Evolutionary conservation across 371 early-diverging fungal species (phyloP).

Genomic region (Blakeslea trispora): DNA sequence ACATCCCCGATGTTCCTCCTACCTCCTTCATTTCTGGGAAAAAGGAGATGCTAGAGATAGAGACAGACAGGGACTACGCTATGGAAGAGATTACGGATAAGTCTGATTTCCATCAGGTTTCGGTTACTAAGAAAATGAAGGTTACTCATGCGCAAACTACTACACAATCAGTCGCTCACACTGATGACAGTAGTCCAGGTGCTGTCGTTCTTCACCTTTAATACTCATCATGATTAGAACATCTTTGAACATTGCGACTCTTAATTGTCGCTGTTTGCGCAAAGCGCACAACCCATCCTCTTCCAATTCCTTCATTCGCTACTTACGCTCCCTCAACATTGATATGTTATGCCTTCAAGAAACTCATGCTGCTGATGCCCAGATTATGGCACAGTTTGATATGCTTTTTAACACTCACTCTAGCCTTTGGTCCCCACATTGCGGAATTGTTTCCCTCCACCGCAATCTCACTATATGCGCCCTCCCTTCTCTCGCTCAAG

Average conservation of each 20-base stretch:
- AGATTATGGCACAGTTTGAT: neutral
- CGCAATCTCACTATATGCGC: neutral
- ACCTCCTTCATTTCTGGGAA: too few relatives aligned
- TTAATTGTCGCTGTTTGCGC: constrained; percentile 6
- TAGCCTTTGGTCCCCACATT: constrained; percentile 5
- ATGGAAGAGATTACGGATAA: too few relatives aligned
- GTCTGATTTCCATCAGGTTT: too few relatives aligned
- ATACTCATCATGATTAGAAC: too few relatives aligned
- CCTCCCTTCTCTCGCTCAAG: neutral
- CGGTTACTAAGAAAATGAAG: too few relatives aligned
- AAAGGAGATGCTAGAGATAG: too few relatives aligned
- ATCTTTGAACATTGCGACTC: neutral
- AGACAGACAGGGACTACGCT: too few relatives aligned
- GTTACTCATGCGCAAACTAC: too few relatives aligned
- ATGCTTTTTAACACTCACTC: constrained; percentile 4
- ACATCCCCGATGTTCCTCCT: too few relatives aligned
- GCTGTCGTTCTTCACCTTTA: too few relatives aligned
- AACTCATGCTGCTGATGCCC: constrained; percentile 2
- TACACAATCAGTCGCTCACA: too few relatives aligned
- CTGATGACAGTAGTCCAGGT: too few relatives aligned
- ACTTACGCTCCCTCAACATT: neutral
- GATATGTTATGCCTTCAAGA: constrained; percentile 14
- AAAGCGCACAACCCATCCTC: constrained; percentile 5
- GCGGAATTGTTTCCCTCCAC: constrained; percentile 8
- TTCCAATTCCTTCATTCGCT: constrained; percentile 6